phyloP scores from a whole-genome alignment of 306 rosid species.

The Fragaria nilgerrensis region DNA sequence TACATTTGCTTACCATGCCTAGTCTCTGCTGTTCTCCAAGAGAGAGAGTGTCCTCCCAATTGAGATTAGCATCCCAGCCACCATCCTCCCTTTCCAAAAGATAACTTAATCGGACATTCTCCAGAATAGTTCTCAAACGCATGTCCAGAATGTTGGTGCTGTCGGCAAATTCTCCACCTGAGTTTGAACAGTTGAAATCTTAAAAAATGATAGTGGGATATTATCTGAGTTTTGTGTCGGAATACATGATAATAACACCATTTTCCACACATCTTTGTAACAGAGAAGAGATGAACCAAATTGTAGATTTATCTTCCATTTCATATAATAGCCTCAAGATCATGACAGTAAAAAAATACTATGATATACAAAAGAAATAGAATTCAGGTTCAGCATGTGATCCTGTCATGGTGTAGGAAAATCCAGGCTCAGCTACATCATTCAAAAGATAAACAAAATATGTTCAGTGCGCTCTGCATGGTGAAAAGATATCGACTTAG shows the following conservation, averaged over 20 bases:
- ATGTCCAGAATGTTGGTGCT: slow-evolving; percentile 48
- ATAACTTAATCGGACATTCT: slow-evolving; percentile 84
- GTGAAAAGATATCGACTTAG: neutral
- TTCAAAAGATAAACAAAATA: neutral
- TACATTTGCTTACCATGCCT: slow-evolving; percentile 74
- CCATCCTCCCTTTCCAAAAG: slow-evolving; percentile 77
- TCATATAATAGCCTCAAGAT: neutral
- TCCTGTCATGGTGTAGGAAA: neutral
- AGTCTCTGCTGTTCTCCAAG: slow-evolving; percentile 99
- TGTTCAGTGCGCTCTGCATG: neutral
- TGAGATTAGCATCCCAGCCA: slow-evolving; percentile 88
- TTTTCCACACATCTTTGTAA: neutral
- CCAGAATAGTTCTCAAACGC: slow-evolving; percentile 68
- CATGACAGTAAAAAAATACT: neutral
- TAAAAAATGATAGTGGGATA: slow-evolving; percentile 11
- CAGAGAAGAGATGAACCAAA: neutral
- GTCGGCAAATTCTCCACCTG: slow-evolving; percentile 51
- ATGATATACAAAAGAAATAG: neutral
- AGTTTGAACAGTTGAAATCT: slow-evolving; percentile 24
- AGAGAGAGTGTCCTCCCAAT: slow-evolving; percentile 93
- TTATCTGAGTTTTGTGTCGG: neutral
- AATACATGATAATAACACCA: slow-evolving; percentile 13
- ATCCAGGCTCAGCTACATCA: neutral
- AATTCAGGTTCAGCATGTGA: neutral
- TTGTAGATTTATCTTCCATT: neutral